These are phyloP conservation scores for Niebla homalea DNA, from an alignment of 495 filamentous ascomycete genomes.

Conservation along the genomic window DNA sequence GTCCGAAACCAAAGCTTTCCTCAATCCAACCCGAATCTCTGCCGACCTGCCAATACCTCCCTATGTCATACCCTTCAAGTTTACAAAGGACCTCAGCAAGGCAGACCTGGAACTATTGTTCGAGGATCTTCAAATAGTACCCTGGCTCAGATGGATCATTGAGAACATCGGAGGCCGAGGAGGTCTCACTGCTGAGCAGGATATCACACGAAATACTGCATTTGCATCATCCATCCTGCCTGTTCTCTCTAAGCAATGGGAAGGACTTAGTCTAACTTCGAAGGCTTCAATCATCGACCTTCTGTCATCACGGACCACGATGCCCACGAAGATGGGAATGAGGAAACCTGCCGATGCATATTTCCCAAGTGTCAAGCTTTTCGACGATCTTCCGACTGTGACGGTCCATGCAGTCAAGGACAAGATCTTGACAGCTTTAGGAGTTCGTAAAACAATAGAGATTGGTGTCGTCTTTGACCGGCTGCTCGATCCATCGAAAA, in stretches of 20 bases:
- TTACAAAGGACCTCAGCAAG: slow-evolving; percentile 48
- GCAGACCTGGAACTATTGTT: slow-evolving; percentile 66
- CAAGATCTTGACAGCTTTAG: slow-evolving; percentile 68
- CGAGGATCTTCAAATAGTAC: slow-evolving; percentile 64
- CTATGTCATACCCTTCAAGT: slow-evolving; percentile 65
- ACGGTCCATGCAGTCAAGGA: slow-evolving; percentile 69
- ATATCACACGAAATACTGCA: slow-evolving; percentile 53
- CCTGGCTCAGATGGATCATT: slow-evolving; percentile 71
- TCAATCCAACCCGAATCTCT: slow-evolving; percentile 62
- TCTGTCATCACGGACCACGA: slow-evolving; percentile 54
- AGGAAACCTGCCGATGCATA: slow-evolving; percentile 75
- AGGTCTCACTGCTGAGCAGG: slow-evolving; percentile 35
- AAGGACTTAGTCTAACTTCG: slow-evolving; percentile 47
- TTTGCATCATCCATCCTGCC: slow-evolving; percentile 71
- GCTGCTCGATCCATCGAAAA: slow-evolving; percentile 44
- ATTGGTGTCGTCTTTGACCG: slow-evolving; percentile 85
- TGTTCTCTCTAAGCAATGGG: slow-evolving; percentile 80
- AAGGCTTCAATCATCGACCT: slow-evolving; percentile 51
- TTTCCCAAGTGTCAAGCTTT: slow-evolving; percentile 83
- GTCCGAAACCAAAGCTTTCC: slow-evolving; percentile 56
- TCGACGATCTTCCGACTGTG: slow-evolving; percentile 80
- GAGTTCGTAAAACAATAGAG: slow-evolving; percentile 74
- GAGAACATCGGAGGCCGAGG: slow-evolving; percentile 39
- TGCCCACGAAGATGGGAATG: slow-evolving; percentile 90
- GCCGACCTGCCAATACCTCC: slow-evolving; percentile 74